Evolutionary conservation across 1,284 basidiomycete species (phyloP), one percentile per base, ranked within the genome.

Genomic region (Pholiota adiposa): DNA sequence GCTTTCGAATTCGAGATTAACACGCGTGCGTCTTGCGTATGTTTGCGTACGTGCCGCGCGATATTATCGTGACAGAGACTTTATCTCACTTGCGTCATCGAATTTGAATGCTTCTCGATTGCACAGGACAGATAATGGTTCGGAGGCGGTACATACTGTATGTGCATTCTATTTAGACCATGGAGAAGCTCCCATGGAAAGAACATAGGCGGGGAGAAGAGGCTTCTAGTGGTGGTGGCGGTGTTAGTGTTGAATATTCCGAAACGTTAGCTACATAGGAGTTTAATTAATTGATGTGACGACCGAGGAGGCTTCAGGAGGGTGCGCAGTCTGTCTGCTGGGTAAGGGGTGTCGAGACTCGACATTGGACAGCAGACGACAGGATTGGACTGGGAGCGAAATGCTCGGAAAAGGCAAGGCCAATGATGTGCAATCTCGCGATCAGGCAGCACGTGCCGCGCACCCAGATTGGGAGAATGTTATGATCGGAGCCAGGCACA

Each of bases 401-500:
- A 4, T 23, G 43, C 8, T 18, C 18, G n/a, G 16, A 18, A 18
- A 21, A 11, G 40, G 40, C n/a, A 43, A 43, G 40, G 18, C 9
- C n/a, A n/a, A n/a, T 23, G 19, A 11, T n/a, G 21, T 43, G 40
- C 18, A n/a, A 43, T 43, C 40, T 23, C 40, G 8, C 0, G n/a
- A 40, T 40, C 38, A 18, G 18, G 1, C 0, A 23, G 19, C 41
- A 62, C 56, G 61, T 59, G 56, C 53, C 53, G 41, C n/a, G 21
- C 14, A 21, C n/a, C 50, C 55, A 12, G 25, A 19, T 59, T 43
- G 18, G 57, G 43, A 3, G n/a, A n/a, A n/a, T n/a, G n/a, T n/a
- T 25, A 31, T 25, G 41, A 44, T 44, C 49, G 31, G 38, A 61
- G 36, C 44, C 55, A 62, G 61, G 61, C 61, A 62, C 61, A 61